phyloP scores from a whole-genome alignment of 768 basidiomycete species.

The Mycena haematopus region DNA sequence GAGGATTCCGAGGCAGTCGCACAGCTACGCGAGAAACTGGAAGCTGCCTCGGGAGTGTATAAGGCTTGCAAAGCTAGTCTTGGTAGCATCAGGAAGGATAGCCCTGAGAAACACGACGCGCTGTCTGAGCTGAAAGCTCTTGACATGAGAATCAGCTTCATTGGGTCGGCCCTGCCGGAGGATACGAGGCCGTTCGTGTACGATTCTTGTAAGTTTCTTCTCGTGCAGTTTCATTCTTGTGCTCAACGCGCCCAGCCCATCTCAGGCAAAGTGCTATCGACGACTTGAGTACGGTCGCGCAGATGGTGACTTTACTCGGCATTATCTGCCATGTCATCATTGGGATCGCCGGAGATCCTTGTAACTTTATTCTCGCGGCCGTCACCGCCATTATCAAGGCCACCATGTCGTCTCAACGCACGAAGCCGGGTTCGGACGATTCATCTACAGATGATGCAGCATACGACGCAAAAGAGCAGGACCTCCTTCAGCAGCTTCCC shows the following conservation, averaged over 20 bases:
- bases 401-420: constrained; percentile 8
- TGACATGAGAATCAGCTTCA: neutral
- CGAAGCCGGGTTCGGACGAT: neutral
- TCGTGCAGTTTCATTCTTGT: neutral
- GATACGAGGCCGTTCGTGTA: neutral
- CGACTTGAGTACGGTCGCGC: constrained; percentile 4
- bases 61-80: neutral
- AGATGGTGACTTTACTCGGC: constrained; percentile 4
- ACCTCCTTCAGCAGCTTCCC: constrained; percentile 15
- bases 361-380: constrained; percentile 10
- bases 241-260: constrained; percentile 7
- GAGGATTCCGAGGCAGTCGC: neutral
- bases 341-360: neutral
- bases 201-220: neutral
- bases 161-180: neutral
- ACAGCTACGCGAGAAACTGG: neutral
- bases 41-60: neutral
- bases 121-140: neutral
- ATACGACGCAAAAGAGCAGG: constrained; percentile 4
- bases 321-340: constrained; percentile 16
- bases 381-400: constrained; percentile 10
- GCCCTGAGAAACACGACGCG: neutral
- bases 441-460: too few species aligned
- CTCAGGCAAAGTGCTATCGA: neutral
- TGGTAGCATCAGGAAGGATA: neutral